These are phyloP conservation scores for Colletotrichum tabaci DNA, from an alignment of 2,329 filamentous ascomycete species.

Conservation along the genomic window DNA sequence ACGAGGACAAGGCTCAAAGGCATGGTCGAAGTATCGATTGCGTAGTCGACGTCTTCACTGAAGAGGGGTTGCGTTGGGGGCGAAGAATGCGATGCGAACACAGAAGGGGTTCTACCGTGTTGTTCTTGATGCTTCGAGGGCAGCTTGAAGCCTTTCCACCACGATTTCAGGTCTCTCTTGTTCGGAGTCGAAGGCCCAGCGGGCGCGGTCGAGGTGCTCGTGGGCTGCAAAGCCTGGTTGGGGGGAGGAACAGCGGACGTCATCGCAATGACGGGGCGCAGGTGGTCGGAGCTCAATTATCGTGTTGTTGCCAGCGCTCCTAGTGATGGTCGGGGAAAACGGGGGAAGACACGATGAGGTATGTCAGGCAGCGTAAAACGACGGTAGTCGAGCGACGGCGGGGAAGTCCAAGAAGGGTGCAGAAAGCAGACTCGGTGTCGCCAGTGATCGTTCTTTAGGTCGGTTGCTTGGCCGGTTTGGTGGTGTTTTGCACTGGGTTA, in stretches of 20 bases:
- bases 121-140: conserved; percentile 70
- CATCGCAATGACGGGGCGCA: conserved; percentile 49
- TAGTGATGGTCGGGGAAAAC: conserved; percentile 1
- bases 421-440: conserved; percentile 18
- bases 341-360: conserved; percentile 11
- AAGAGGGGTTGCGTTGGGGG: conserved; percentile 37
- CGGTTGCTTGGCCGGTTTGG: conserved; percentile 36
- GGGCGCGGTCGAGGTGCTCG: conserved; percentile 34
- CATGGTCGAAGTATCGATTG: conserved; percentile 30
- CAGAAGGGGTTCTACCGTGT: conserved; percentile 66
- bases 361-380: conserved; percentile 19
- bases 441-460: conserved; percentile 22
- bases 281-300: conserved; percentile 41
- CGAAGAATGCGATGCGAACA: conserved; percentile 37
- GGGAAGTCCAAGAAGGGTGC: not conserved
- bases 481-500: conserved; percentile 42
- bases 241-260: conserved; percentile 48
- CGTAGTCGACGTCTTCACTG: conserved; percentile 38
- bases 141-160: conserved; percentile 97
- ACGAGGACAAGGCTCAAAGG: conserved; percentile 33
- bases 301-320: conserved; percentile 32
- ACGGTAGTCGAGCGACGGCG: conserved; percentile 8
- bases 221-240: conserved; percentile 41
- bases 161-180: conserved; percentile 91
- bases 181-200: conserved; percentile 77